Evolutionary conservation across 495 filamentous ascomycete species (phyloP), one percentile per base, ranked within the genome.

Genomic region (Saxophila tyrrhenica): DNA sequence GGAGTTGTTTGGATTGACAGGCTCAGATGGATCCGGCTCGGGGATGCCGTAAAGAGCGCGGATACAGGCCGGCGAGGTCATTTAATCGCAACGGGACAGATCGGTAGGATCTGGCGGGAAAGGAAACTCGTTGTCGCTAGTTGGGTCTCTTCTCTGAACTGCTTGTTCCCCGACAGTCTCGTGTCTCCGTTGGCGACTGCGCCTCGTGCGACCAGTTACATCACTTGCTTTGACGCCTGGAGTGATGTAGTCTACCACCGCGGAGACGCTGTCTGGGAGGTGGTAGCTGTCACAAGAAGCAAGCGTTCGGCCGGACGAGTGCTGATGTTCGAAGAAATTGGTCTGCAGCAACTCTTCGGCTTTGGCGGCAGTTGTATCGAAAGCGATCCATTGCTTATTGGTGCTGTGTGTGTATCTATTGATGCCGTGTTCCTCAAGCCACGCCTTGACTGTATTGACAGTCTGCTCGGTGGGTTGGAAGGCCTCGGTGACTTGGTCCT

Each of bases 151-250:
- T n/a, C n/a, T n/a, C n/a, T n/a, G n/a, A n/a, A n/a, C n/a, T n/a
- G n/a, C n/a, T n/a, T n/a, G n/a, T n/a, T n/a, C n/a, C n/a, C n/a
- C n/a, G n/a, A n/a, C n/a, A n/a, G n/a, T n/a, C n/a, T n/a, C n/a
- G n/a, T n/a, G n/a, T n/a, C n/a, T n/a, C n/a, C n/a, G n/a, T n/a
- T n/a, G n/a, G n/a, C n/a, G n/a, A n/a, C n/a, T n/a, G n/a, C n/a
- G n/a, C n/a, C n/a, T n/a, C n/a, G n/a, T n/a, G n/a, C n/a, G n/a
- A n/a, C n/a, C 29, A 35, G 29, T 13, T 35, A 5, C 7, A 35
- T 35, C 29, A 35, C 59, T 52, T 73, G 77, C 59, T 52, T 73
- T 78, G 55, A 83, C 65, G 2, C 77, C 77, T 0, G 67, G 62
- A 8, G 65, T 70, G 11, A 65, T 56, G 24, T 69, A 53, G 39